phyloP scores from a whole-genome alignment of 345 rosid genomes.

The Geranium brycei region DNA sequence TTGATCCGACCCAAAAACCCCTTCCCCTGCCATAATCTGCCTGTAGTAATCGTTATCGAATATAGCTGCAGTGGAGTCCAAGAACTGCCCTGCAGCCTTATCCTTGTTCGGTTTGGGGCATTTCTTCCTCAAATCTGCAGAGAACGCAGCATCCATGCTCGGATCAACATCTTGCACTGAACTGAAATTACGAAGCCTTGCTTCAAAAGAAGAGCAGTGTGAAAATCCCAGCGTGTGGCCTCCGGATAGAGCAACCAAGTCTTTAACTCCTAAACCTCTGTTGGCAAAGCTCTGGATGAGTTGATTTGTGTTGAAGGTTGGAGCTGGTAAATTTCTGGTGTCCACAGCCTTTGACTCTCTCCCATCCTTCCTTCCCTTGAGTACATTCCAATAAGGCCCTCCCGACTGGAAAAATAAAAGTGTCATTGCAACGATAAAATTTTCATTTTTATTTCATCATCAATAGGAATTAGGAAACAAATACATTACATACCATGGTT shows the following conservation, averaged over 20 bases:
- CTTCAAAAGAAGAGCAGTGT: conserved; percentile 68
- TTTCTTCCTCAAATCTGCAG: conserved; percentile 24
- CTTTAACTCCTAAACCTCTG: conserved; percentile 56
- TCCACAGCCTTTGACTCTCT: conserved; percentile 49
- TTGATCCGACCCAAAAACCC: conserved; percentile 63
- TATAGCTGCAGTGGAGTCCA: conserved; percentile 47
- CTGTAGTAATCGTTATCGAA: conserved; percentile 63
- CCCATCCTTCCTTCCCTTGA: conserved; percentile 78
- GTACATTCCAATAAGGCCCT: conserved; percentile 59
- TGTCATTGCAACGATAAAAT: too few species aligned
- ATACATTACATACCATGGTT: conserved; percentile 26
- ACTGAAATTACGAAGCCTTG: conserved; percentile 50
- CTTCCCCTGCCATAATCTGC: conserved; percentile 38
- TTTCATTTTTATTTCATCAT: too few species aligned
- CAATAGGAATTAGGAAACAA: too few species aligned
- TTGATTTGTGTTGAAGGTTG: conserved; percentile 51
- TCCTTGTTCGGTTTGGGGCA: conserved; percentile 39
- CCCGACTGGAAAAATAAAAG: conserved; percentile 31
- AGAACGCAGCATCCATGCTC: conserved; percentile 36
- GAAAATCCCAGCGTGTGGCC: conserved; percentile 73
- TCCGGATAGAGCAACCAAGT: conserved; percentile 74
- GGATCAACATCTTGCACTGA: conserved; percentile 50
- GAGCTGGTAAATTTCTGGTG: conserved; percentile 55
- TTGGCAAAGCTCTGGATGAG: conserved; percentile 56
- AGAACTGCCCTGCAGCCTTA: conserved; percentile 45